Base-by-base conservation (phyloP, 2,329 filamentous ascomycete genomes). In the Penicillium decumbens region DNA sequence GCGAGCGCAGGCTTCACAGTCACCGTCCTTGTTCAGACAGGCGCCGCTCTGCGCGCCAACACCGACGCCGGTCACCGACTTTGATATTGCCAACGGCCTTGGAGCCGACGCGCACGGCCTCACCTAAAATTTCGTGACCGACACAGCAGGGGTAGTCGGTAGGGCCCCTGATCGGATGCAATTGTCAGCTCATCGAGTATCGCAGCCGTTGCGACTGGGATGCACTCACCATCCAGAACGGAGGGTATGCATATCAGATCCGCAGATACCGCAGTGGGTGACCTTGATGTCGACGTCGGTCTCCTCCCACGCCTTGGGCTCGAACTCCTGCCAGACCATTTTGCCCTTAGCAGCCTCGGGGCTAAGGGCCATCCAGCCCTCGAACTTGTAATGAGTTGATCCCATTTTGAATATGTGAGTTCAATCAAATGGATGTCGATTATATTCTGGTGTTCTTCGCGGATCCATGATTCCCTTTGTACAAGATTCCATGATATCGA, bases 81-180 rank as follows among this genome's bases (percentile, higher is more conserved):
- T 67, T 66, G 55, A 68, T 64, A 29, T 53, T 47, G 20, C 59
- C 55, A n/a, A 53, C 55, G n/a, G 52, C 72, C 46, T 71, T 51
- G 38, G 71, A 74, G 38, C 81, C 81, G 20, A 83, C 78, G 13
- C 77, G 76, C 18, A 82, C 77, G 6, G 75, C 80, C 1, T 70
- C 75, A 47, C 83, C 83, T 46, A 85, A 77, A 25, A 85, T 82
- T 60, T 86, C 83, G 64, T 85, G 83, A 37, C 82, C 82, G 30
- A 84, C 80, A 43, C 78, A 79, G 38, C 80, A 66, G 20, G 72
- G 72, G 56, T 73, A 73, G 4, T 49, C 43, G 13, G 65, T 63
- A 27, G 63, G 63, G 1, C 65, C 63, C 66, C 68, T 13, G 2
- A 28, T 23, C 2, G 9, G 15, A n/a, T 28, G 15, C 20, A 30